Percentiles rank a stretch among this genome's conserved stretches.
Conservation (phyloP, 1,284 basidiomycete genomes). For the Ustilago xerochloae region DNA sequence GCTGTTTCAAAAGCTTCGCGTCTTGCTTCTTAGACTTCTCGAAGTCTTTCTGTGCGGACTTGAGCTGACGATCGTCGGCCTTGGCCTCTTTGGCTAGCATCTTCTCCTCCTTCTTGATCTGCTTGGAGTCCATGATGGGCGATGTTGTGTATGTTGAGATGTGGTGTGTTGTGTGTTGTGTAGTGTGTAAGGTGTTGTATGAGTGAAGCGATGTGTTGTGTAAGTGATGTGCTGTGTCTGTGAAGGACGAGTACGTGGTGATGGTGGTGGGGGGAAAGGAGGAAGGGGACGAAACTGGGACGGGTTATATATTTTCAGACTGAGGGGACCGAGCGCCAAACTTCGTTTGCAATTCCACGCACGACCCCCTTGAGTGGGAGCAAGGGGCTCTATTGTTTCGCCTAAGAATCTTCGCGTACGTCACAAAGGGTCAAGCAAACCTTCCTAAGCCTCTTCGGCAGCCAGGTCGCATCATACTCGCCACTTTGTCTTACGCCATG, state of each 20-base stretch:
- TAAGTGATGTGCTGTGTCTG: no score
- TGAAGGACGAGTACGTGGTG: no score
- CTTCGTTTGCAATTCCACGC: no score
- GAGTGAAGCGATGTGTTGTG: not conserved
- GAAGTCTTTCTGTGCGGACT: conserved; percentile 27
- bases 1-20: conserved; percentile 28
- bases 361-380: no score
- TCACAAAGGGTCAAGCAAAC: not conserved
- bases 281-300: not conserved
- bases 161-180: not conserved
- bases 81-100: conserved; percentile 36
- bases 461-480: not conserved
- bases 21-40: conserved; percentile 37
- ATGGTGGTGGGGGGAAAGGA: not conserved
- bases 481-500: not conserved
- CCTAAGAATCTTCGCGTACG: no score
- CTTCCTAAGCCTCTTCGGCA: not conserved
- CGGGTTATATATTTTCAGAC: conserved; percentile 3
- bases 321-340: no score
- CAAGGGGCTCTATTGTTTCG: no score
- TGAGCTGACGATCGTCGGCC: conserved; percentile 32
- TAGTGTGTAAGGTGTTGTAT: not conserved
- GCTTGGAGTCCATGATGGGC: conserved; percentile 33
- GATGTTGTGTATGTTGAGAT: not conserved
- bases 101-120: conserved; percentile 44